Conservation (phyloP, 768 basidiomycete species). For the Tubosaeta sp. region DNA sequence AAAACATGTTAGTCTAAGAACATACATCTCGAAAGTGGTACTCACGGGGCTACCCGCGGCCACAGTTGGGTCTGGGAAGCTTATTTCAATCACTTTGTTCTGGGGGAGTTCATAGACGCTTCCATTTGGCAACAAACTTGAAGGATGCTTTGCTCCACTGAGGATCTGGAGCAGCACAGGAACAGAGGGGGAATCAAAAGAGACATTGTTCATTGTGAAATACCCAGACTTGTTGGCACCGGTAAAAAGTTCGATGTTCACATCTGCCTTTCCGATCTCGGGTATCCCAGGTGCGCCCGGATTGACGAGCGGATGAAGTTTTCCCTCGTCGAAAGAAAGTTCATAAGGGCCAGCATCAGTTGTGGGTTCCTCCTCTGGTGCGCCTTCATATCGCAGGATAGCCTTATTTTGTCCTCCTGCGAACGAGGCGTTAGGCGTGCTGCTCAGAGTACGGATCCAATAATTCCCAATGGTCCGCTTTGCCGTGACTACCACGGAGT, state of each 20-base stretch:
- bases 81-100: constrained; percentile 42
- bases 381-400: constrained; percentile 46
- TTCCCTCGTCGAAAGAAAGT: constrained; percentile 34
- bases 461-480: constrained; percentile 46
- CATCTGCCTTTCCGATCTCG: constrained; percentile 35
- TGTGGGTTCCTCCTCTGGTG: constrained; percentile 37
- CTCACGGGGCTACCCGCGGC: constrained; percentile 16
- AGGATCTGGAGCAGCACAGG: constrained; percentile 55
- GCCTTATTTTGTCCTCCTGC: constrained; percentile 41
- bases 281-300: constrained; percentile 35
- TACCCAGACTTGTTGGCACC: neutral
- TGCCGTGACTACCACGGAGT: constrained; percentile 40
- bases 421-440: constrained; percentile 27
- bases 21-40: too few relatives aligned
- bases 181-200: constrained; percentile 37
- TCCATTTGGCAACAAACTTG: constrained; percentile 44
- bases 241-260: constrained; percentile 24
- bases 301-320: constrained; percentile 33
- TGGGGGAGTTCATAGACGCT: constrained; percentile 40
- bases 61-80: constrained; percentile 19
- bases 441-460: constrained; percentile 45
- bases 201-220: constrained; percentile 23
- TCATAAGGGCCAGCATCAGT: constrained; percentile 17
- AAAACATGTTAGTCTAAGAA: too few relatives aligned
- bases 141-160: constrained; percentile 42